Evolutionary conservation across 805 yeast species (phyloP), one percentile per base, ranked within the genome.

Genomic region (Wickerhamiella slavikovae): DNA sequence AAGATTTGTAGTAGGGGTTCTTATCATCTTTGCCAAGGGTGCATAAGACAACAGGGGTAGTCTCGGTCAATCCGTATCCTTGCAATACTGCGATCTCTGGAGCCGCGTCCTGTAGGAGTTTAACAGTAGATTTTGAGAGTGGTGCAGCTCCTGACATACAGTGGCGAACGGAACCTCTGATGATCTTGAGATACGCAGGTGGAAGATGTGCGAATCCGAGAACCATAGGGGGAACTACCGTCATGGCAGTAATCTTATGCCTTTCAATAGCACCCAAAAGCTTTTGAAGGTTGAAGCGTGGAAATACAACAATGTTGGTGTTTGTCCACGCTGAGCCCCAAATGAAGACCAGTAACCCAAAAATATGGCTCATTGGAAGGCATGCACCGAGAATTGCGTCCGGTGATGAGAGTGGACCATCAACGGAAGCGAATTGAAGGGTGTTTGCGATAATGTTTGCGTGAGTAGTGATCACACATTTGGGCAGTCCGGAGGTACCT

Each of bases 391-490:
- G 42, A 34, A 31, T 45, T 34, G 34, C 57, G 31, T 29, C 34
- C 31, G 9, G 15, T 6, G n/a, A 12, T 12, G 14, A 12, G 27
- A 5, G 8, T 13, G 7, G 13, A 5, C 5, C n/a, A 9, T 25
- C 15, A 15, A 14, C 20, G 8, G 9, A 6, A 3, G 30, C 10
- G 2, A 25, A 20, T 28, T 44, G 50, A 16, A 38, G 27, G 2
- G 48, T 41, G 31, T 57, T 57, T 17, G 60, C 45, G 9, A 53
- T 53, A 12, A 66, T 58, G 38, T 69, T 71, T 28, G 47, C 48
- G 38, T 75, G 82, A 18, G 66, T 59, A 36, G 73, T 54, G 18
- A 69, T 66, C 16, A 72, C 85, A 42, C 85, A 85, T 55, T 76
- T 77, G 36, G 85, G 79, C 25, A 71, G 64, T 32, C 89, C 83